phyloP scores from a whole-genome alignment of 2,329 filamentous ascomycete species.

The Chaetomiaceae sp. region DNA sequence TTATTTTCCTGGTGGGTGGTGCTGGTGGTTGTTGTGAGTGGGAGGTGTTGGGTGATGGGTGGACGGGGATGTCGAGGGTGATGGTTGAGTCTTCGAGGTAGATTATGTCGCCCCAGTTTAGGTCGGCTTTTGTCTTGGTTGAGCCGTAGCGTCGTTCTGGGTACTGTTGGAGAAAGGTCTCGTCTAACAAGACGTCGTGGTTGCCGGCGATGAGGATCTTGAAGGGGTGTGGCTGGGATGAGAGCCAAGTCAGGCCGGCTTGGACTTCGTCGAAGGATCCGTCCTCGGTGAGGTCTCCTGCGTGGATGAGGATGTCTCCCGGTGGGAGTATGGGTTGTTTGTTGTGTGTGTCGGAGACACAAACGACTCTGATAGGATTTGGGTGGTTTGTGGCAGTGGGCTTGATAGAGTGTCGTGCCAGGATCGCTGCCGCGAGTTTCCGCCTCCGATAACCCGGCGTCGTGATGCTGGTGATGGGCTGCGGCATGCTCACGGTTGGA shows the following conservation, averaged over 20 bases:
- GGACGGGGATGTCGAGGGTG: conserved; percentile 22
- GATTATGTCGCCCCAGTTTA: conserved; percentile 5
- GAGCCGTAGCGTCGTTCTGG: not conserved
- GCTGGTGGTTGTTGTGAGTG: too few relatives aligned
- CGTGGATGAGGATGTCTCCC: conserved; percentile 45
- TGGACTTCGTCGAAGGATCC: conserved; percentile 32
- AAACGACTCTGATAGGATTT: not conserved
- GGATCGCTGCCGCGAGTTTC: not conserved
- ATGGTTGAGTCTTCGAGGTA: conserved; percentile 32
- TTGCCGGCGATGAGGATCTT: conserved; percentile 47
- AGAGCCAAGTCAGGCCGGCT: conserved; percentile 39
- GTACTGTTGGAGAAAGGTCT: not conserved
- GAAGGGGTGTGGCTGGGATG: conserved; percentile 35
- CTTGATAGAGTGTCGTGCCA: not conserved
- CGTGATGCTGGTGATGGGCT: conserved; percentile 1
- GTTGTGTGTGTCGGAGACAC: conserved; percentile 9
- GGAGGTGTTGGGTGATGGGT: too few relatives aligned
- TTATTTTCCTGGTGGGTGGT: conserved; percentile 19
- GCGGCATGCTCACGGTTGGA: not conserved
- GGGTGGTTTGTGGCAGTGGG: not conserved
- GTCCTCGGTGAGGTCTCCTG: conserved; percentile 45
- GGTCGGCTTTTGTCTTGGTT: not conserved
- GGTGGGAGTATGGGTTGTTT: conserved; percentile 29
- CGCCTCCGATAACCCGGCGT: not conserved
- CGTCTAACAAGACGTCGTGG: conserved; percentile 5